phyloP scores from a whole-genome alignment of 179 eudicot genomes.

The Camellia oleifera region DNA sequence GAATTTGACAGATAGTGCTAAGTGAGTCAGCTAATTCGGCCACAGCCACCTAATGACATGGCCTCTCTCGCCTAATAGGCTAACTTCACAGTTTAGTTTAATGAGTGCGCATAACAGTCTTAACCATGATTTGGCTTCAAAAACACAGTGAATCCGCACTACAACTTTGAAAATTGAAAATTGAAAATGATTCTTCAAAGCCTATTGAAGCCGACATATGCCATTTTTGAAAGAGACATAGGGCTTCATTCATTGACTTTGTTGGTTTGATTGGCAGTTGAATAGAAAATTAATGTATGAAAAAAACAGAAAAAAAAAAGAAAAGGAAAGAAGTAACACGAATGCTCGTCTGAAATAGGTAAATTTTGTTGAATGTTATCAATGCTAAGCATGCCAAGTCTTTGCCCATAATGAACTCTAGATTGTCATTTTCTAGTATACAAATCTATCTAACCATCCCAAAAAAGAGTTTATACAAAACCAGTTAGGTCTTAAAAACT shows the following conservation, averaged over 20 bases:
- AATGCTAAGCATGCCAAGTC: neutral
- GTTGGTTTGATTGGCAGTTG: neutral
- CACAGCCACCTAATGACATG: slow-evolving; percentile 13
- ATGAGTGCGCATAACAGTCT: neutral
- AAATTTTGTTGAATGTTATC: neutral
- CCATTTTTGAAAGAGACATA: neutral
- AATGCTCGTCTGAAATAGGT: too few relatives aligned
- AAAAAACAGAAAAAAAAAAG: too few relatives aligned
- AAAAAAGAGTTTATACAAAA: neutral
- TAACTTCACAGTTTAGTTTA: neutral
- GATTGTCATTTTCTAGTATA: too few relatives aligned
- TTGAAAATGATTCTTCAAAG: too few relatives aligned
- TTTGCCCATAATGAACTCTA: neutral
- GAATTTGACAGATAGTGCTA: slow-evolving; percentile 1
- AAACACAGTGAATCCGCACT: neutral
- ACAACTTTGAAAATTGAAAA: too few relatives aligned
- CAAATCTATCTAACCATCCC: too few relatives aligned
- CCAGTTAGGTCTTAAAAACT: too few relatives aligned
- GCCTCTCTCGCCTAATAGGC: neutral
- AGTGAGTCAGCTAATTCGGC: slow-evolving; percentile 9
- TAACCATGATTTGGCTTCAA: neutral
- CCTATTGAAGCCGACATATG: neutral
- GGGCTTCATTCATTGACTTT: neutral
- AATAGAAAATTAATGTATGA: too few relatives aligned
- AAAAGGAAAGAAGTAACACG: too few relatives aligned